phyloP scores from a whole-genome alignment of 2,329 filamentous ascomycete genomes.

The Penicillium verrucosum region DNA sequence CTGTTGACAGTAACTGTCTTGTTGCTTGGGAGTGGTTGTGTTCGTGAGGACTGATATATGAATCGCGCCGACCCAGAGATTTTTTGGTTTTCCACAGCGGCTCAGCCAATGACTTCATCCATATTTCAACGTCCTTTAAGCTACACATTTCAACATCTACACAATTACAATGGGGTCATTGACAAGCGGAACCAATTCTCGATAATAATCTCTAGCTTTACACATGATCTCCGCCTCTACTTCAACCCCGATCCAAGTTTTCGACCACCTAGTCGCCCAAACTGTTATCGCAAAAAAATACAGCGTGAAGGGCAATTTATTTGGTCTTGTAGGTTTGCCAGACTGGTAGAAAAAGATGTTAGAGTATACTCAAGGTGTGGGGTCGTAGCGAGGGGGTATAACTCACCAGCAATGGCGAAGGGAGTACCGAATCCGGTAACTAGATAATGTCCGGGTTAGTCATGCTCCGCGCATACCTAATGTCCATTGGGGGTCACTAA shows the following conservation, averaged over 20 bases:
- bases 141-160: slow-evolving; percentile 19
- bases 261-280: slow-evolving; percentile 21
- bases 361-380: slow-evolving; percentile 18
- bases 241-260: slow-evolving; percentile 22
- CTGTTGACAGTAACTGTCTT: neutral
- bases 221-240: slow-evolving; percentile 37
- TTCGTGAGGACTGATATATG: slow-evolving; percentile 20
- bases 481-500: slow-evolving; percentile 39
- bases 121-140: slow-evolving; percentile 32
- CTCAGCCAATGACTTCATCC: slow-evolving; percentile 45
- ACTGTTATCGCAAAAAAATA: slow-evolving; percentile 19
- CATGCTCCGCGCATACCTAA: neutral
- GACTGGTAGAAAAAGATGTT: slow-evolving; percentile 44
- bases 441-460: slow-evolving; percentile 44
- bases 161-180: slow-evolving; percentile 15
- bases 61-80: slow-evolving; percentile 34
- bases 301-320: slow-evolving; percentile 26
- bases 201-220: slow-evolving; percentile 39
- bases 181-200: slow-evolving; percentile 18
- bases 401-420: slow-evolving; percentile 63
- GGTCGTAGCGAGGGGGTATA: neutral
- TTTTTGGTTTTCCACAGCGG: slow-evolving; percentile 40
- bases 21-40: slow-evolving; percentile 14
- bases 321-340: slow-evolving; percentile 66
- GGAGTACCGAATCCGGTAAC: slow-evolving; percentile 58